A percentile compares a stretch with the other conserved stretches of the same genome.
These are phyloP conservation scores for Dillenia suffruticosa DNA, from an alignment of 164 flowering plant genomes.

Conservation along the genomic window DNA sequence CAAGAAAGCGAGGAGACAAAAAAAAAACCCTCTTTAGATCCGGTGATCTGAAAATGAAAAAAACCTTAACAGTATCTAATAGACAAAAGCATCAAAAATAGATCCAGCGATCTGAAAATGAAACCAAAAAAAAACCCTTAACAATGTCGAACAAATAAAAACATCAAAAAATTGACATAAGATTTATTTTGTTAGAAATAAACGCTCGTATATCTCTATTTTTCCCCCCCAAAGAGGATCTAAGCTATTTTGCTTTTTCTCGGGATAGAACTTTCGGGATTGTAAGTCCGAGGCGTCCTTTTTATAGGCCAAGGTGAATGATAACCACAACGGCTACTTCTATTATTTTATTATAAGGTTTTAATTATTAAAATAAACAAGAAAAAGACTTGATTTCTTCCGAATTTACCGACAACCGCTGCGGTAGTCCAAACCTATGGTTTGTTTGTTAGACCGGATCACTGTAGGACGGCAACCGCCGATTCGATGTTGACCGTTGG, in stretches of 20 bases:
- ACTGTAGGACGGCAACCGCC: conserved; percentile 64
- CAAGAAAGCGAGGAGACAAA: background rate
- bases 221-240: background rate
- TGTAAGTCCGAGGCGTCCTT: background rate
- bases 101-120: too few species aligned
- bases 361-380: conserved; percentile 4
- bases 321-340: conserved; percentile 29
- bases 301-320: conserved; percentile 15
- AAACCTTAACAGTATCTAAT: too few species aligned
- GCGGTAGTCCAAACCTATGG: conserved; percentile 10
- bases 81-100: too few species aligned
- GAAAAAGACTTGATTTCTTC: conserved; percentile 4
- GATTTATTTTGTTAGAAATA: too few species aligned
- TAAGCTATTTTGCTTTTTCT: background rate
- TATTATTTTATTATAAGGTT: conserved; percentile 3
- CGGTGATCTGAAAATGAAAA: too few species aligned
- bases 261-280: background rate
- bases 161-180: too few species aligned
- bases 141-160: too few species aligned
- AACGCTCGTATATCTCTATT: too few species aligned
- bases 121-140: too few species aligned
- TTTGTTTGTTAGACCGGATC: conserved; percentile 5
- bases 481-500: conserved; percentile 27
- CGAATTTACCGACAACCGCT: conserved; percentile 31
- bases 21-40: too few species aligned